Evolutionary conservation across 73 alveolate genomes (phyloP).

Genomic region (Symbiodinium pilosum): DNA sequence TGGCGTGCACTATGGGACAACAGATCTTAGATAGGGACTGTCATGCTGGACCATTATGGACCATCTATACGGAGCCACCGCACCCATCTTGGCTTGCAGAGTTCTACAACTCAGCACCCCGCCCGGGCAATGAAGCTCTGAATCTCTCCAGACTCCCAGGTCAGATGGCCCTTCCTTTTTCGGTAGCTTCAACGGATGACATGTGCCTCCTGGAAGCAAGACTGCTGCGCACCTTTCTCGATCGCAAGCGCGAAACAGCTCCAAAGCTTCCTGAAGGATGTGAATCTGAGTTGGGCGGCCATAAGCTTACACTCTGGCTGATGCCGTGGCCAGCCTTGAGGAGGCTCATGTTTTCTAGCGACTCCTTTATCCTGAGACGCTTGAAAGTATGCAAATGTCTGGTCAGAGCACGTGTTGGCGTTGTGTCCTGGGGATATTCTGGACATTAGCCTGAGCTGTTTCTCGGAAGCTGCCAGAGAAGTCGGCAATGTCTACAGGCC

Average conservation of each 20-base stretch:
- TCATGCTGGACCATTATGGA: too few species aligned
- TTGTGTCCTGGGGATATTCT: conserved; percentile 24
- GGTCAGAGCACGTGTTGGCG: not conserved
- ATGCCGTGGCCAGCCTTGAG: too few species aligned
- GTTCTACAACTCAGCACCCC: not conserved
- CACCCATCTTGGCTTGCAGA: too few species aligned
- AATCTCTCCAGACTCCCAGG: conserved; percentile 79
- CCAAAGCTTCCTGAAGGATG: conserved; percentile 38
- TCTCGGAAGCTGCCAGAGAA: conserved; percentile 19
- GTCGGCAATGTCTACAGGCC: conserved; percentile 89
- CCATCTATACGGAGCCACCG: too few species aligned
- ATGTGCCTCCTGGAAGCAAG: not conserved
- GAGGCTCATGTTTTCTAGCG: conserved; percentile 48
- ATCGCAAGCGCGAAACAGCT: conserved; percentile 43
- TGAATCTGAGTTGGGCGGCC: not conserved
- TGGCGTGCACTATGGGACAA: too few species aligned
- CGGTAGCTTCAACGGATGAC: not conserved
- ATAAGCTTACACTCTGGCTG: too few species aligned
- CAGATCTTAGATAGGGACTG: too few species aligned
- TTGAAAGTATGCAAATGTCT: not conserved
- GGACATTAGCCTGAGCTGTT: conserved; percentile 56
- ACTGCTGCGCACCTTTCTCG: conserved; percentile 31
- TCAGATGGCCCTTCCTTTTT: conserved; percentile 49
- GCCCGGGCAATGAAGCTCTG: conserved; percentile 40
- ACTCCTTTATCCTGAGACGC: conserved; percentile 48